phyloP scores from a whole-genome alignment of 2,329 filamentous ascomycete species.

The Parascedosporium putredinis region DNA sequence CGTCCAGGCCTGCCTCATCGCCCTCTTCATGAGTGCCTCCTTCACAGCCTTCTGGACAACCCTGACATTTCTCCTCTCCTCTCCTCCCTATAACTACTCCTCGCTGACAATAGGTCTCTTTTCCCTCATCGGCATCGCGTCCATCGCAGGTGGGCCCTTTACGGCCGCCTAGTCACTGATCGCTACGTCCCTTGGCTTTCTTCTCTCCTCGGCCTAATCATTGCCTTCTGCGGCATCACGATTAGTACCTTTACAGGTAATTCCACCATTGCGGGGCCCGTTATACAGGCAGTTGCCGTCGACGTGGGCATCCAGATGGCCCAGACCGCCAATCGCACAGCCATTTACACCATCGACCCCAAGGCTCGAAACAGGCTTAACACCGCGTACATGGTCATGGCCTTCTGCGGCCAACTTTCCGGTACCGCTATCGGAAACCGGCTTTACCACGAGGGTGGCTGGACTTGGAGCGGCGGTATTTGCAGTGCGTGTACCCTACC shows the following conservation, averaged over 20 bases:
- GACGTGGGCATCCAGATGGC: constrained; percentile 65
- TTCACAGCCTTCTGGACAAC: constrained; percentile 52
- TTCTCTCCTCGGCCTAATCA: constrained; percentile 49
- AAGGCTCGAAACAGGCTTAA: constrained; percentile 67
- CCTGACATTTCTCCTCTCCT: constrained; percentile 66
- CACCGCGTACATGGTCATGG: constrained; percentile 70
- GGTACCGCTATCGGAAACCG: constrained; percentile 52
- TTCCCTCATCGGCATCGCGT: constrained; percentile 62
- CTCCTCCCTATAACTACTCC: constrained; percentile 56
- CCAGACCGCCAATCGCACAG: constrained; percentile 62
- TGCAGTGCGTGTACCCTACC: constrained; percentile 18
- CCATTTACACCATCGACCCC: constrained; percentile 62
- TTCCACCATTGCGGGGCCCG: constrained; percentile 57
- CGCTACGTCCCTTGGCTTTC: constrained; percentile 57
- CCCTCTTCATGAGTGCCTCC: constrained; percentile 45
- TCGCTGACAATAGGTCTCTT: constrained; percentile 66
- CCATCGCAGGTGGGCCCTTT: constrained; percentile 61
- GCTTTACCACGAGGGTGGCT: constrained; percentile 40
- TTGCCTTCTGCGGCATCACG: constrained; percentile 50
- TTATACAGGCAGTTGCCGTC: constrained; percentile 59
- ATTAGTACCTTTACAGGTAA: constrained; percentile 60
- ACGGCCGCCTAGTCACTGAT: constrained; percentile 61
- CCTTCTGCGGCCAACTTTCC: constrained; percentile 65
- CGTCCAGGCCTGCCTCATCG: constrained; percentile 57
- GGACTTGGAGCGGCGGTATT: constrained; percentile 34